Conservation (phyloP, 108 stramenopile species). For the Cylindrotheca closterium region DNA sequence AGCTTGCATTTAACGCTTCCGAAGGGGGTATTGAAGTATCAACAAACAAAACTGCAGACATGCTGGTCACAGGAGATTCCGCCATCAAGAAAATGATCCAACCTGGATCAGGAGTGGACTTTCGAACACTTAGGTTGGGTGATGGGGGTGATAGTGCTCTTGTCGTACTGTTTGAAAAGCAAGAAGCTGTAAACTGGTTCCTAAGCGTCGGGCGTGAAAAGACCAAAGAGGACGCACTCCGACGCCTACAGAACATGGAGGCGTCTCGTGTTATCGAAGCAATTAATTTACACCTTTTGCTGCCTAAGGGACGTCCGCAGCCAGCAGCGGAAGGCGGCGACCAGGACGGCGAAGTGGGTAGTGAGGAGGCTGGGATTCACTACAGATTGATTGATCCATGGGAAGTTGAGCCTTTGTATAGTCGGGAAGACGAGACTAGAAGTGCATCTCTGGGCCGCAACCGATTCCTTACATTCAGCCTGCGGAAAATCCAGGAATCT, state of each 20-base stretch:
- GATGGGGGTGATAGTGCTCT: conserved; percentile 82
- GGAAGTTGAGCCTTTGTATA: conserved; percentile 83
- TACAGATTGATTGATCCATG: conserved; percentile 90
- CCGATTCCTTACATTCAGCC: conserved; percentile 57
- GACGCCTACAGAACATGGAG: conserved; percentile 66
- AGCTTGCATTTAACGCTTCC: conserved; percentile 36
- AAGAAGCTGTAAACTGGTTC: conserved; percentile 74
- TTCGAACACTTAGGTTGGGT: conserved; percentile 75
- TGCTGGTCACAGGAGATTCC: conserved; percentile 53
- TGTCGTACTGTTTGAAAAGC: conserved; percentile 77
- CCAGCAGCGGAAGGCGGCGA: conserved; percentile 24
- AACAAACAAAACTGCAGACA: conserved; percentile 20
- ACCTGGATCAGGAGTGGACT: conserved; percentile 78
- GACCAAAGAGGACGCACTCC: conserved; percentile 53
- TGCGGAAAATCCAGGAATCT: conserved; percentile 53
- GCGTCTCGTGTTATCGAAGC: conserved; percentile 69
- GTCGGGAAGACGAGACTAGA: conserved; percentile 68
- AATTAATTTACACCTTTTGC: conserved; percentile 41
- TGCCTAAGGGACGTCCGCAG: conserved; percentile 22
- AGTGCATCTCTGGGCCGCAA: conserved; percentile 74
- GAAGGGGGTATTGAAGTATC: conserved; percentile 49
- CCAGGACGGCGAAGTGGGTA: conserved; percentile 14
- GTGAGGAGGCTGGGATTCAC: conserved; percentile 41
- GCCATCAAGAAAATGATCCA: conserved; percentile 77
- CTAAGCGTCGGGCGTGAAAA: conserved; percentile 49